Evolutionary conservation across 345 rosid species (phyloP).

Genomic region (Brassica rapa): DNA sequence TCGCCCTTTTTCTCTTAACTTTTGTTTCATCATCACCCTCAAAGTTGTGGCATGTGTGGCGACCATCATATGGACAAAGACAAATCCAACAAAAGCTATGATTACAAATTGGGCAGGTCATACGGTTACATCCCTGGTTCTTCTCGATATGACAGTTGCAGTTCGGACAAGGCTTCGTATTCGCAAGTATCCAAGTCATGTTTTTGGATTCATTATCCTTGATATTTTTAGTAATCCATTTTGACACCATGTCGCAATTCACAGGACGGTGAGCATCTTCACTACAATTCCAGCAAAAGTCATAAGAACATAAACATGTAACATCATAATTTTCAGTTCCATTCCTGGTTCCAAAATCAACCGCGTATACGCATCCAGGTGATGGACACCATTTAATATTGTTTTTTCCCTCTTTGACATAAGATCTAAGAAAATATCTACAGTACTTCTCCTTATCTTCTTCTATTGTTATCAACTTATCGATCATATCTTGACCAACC

Average conservation of each 20-base stretch:
- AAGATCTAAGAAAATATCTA: slow-evolving; percentile 48
- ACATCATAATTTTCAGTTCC: slow-evolving; percentile 18
- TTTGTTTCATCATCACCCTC: slow-evolving; percentile 41
- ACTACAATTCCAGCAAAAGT: slow-evolving; percentile 20
- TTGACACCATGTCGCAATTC: slow-evolving; percentile 26
- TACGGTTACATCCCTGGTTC: slow-evolving; percentile 32
- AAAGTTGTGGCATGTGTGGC: slow-evolving; percentile 1
- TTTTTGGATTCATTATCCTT: slow-evolving; percentile 24
- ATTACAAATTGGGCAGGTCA: slow-evolving; percentile 25
- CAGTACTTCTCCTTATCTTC: slow-evolving; percentile 22
- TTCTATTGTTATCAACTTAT: not conserved
- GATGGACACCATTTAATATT: slow-evolving; percentile 99
- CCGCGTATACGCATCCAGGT: slow-evolving; percentile 79
- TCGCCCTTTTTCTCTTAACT: not conserved
- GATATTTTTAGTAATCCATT: slow-evolving; percentile 9
- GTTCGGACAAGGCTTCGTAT: slow-evolving; percentile 36
- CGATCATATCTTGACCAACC: slow-evolving; percentile 36
- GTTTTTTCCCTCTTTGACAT: slow-evolving; percentile 71
- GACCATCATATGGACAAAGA: not conserved
- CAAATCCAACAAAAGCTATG: slow-evolving; percentile 31
- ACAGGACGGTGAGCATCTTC: slow-evolving; percentile 37
- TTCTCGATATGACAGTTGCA: slow-evolving; percentile 36
- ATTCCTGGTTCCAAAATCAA: not conserved
- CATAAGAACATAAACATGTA: slow-evolving; percentile 28
- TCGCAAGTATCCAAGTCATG: slow-evolving; percentile 33